Conservation (phyloP, 2,329 filamentous ascomycete species). For the Leptographium wingfieldii region DNA sequence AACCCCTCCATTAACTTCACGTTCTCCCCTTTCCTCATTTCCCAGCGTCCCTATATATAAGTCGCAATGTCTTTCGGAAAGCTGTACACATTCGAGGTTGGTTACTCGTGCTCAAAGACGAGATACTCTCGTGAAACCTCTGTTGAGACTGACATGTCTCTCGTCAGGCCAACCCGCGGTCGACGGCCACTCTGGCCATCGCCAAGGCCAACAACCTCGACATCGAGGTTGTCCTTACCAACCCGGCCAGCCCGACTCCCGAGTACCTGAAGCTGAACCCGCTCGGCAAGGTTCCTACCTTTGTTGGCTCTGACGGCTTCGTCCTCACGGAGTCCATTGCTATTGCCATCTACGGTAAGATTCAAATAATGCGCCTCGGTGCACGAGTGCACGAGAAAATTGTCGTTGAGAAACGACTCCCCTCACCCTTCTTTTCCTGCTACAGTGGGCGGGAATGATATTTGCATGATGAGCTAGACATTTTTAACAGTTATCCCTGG, state of each 20-base stretch:
- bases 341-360: constrained; percentile 96
- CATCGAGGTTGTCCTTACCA: constrained; percentile 67
- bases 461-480: constrained; percentile 59
- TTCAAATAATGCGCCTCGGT: neutral
- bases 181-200: constrained; percentile 76
- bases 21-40: constrained; percentile 12
- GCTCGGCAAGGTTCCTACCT: constrained; percentile 85
- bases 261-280: constrained; percentile 81
- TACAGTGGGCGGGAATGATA: neutral
- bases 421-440: constrained; percentile 13
- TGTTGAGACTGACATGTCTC: neutral
- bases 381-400: neutral
- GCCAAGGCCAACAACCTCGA: constrained; percentile 97
- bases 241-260: constrained; percentile 49
- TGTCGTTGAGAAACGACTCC: neutral
- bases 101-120: neutral
- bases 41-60: constrained; percentile 14
- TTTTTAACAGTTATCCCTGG: constrained; percentile 96
- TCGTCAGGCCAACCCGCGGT: constrained; percentile 72
- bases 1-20: constrained; percentile 12
- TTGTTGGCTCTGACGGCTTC: constrained; percentile 86
- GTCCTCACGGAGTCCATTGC: constrained; percentile 80
- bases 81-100: constrained; percentile 47
- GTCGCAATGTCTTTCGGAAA: constrained; percentile 92
- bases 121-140: neutral